These are phyloP conservation scores for Avicennia marina DNA, from an alignment of 257 asterid genomes.

Conservation along the genomic window DNA sequence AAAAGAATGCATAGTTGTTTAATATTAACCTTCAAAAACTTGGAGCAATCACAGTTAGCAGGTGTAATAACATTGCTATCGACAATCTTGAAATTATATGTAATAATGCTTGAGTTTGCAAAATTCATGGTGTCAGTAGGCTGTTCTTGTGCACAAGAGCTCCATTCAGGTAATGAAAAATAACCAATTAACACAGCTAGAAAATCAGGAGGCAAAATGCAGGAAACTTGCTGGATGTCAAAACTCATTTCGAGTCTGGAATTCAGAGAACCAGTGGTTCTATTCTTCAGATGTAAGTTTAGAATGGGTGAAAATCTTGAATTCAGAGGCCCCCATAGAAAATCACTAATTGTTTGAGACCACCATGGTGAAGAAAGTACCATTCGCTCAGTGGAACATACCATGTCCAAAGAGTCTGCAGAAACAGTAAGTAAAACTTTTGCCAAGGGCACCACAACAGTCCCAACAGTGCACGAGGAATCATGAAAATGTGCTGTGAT, in stretches of 20 bases:
- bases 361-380: slow-evolving; percentile 69
- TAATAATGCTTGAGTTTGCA: slow-evolving; percentile 31
- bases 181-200: slow-evolving; percentile 74
- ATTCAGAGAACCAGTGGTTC: slow-evolving; percentile 28
- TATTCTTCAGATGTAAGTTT: slow-evolving; percentile 56
- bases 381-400: slow-evolving; percentile 66
- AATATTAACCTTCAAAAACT: slow-evolving; percentile 59
- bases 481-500: slow-evolving; percentile 76
- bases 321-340: slow-evolving; percentile 76
- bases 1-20: slow-evolving; percentile 40
- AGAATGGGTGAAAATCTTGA: slow-evolving; percentile 55
- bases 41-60: slow-evolving; percentile 35
- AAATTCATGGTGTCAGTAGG: slow-evolving; percentile 31
- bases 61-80: slow-evolving; percentile 63
- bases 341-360: slow-evolving; percentile 40
- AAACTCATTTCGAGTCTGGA: slow-evolving; percentile 47
- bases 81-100: slow-evolving; percentile 54
- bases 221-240: slow-evolving; percentile 64
- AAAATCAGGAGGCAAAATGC: slow-evolving; percentile 74
- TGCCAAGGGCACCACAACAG: slow-evolving; percentile 51
- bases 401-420: slow-evolving; percentile 46
- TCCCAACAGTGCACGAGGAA: slow-evolving; percentile 64
- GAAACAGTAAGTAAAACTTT: slow-evolving; percentile 39
- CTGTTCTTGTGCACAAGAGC: slow-evolving; percentile 31
- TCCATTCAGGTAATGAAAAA: slow-evolving; percentile 71